These are phyloP conservation scores for Podospora conica DNA, from an alignment of 495 filamentous ascomycete species.

Conservation along the genomic window DNA sequence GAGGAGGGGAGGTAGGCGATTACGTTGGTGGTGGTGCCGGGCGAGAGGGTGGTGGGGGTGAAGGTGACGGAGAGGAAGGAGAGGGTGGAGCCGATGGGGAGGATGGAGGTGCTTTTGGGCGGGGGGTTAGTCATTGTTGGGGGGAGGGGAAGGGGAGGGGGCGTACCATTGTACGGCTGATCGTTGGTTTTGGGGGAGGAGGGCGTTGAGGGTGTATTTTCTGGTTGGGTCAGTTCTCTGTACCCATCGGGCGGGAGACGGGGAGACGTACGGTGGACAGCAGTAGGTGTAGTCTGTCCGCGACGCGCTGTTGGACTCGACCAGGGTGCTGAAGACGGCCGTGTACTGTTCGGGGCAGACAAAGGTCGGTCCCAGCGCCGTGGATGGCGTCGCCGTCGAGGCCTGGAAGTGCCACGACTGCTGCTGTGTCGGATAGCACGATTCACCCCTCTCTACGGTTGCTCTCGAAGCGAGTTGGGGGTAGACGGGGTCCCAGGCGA, in stretches of 20 bases:
- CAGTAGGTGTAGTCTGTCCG: neutral
- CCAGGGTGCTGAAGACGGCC: neutral
- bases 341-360: neutral
- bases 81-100: neutral
- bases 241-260: too few species aligned
- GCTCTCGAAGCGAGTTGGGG: neutral
- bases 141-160: too few species aligned
- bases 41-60: neutral
- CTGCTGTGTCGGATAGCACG: neutral
- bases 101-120: neutral
- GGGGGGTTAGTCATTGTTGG: neutral
- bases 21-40: neutral
- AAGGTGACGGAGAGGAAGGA: neutral
- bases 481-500: neutral
- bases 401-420: neutral
- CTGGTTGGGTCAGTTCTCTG: neutral
- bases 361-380: slow-evolving; percentile 1
- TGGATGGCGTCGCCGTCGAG: neutral
- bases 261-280: neutral
- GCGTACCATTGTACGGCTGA: neutral
- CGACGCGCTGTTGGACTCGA: neutral
- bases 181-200: neutral
- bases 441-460: neutral
- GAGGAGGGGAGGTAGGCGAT: neutral
- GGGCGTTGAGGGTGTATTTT: neutral